Evolutionary conservation across 176 grass and related monocot species (phyloP).

Genomic region (Hsuehochloa calcarea): DNA sequence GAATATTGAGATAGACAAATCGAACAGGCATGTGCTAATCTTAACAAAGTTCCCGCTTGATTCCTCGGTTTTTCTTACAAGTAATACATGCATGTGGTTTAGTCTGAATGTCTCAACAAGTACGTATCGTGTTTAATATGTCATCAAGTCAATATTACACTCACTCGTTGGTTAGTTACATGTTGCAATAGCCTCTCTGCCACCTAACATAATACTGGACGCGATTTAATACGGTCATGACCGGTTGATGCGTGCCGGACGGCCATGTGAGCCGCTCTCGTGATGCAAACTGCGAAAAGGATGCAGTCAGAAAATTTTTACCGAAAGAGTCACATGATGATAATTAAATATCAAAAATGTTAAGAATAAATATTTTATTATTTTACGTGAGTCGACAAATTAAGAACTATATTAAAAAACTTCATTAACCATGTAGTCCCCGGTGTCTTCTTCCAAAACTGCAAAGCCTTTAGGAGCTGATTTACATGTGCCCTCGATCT

Average conservation of each 20-base stretch:
- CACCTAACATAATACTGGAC: background rate
- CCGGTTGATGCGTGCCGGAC: background rate
- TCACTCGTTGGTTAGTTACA: background rate
- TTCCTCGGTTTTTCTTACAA: background rate
- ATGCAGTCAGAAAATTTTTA: too few species aligned
- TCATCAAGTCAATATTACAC: background rate
- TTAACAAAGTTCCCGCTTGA: background rate
- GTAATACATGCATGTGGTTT: background rate
- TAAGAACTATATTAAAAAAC: too few species aligned
- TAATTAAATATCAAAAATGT: too few species aligned
- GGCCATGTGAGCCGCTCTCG: background rate
- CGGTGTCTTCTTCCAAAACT: too few species aligned
- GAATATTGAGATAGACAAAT: background rate
- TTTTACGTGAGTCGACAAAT: too few species aligned
- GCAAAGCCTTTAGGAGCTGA: background rate
- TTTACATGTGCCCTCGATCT: background rate
- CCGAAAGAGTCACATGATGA: too few species aligned
- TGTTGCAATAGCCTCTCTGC: background rate
- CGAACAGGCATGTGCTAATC: background rate
- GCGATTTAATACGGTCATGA: constrained; percentile 16
- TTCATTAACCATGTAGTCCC: too few species aligned
- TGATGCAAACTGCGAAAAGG: too few species aligned
- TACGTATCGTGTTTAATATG: background rate
- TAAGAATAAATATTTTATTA: too few species aligned
- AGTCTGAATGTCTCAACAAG: background rate